phyloP scores from a whole-genome alignment of 1,284 basidiomycete genomes.

The Heterobasidion occidentale region DNA sequence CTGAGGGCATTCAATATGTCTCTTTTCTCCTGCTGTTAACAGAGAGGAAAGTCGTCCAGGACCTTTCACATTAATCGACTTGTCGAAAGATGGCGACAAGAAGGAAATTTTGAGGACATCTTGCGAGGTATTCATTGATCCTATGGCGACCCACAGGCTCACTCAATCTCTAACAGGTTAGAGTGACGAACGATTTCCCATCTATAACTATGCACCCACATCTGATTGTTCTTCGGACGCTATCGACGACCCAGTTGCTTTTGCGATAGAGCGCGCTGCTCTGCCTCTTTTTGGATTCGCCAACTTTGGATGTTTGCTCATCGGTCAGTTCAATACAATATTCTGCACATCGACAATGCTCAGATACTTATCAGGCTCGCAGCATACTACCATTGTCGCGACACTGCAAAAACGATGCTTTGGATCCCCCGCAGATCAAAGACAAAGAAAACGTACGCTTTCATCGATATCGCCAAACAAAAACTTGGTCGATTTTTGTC shows the following conservation, averaged over 20 bases:
- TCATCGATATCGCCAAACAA: background rate
- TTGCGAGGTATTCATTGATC: background rate
- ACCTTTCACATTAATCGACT: background rate
- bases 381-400: conserved; percentile 18
- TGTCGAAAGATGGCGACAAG: background rate
- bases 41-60: background rate
- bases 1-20: background rate
- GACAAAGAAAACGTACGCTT: conserved; percentile 30
- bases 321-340: conserved; percentile 16
- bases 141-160: background rate
- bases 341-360: background rate
- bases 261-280: conserved; percentile 33
- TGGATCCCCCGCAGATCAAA: conserved; percentile 33
- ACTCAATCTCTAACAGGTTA: conserved; percentile 10
- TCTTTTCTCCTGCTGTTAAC: background rate
- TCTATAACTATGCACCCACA: conserved; percentile 6
- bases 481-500: background rate
- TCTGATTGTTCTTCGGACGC: background rate
- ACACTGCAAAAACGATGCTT: conserved; percentile 19
- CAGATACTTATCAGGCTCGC: background rate
- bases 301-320: conserved; percentile 35
- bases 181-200: conserved; percentile 26
- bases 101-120: background rate
- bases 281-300: conserved; percentile 35
- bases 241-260: conserved; percentile 20